These are phyloP conservation scores for Saxophila tyrrhenica DNA, from an alignment of 495 filamentous ascomycete species.

Conservation along the genomic window DNA sequence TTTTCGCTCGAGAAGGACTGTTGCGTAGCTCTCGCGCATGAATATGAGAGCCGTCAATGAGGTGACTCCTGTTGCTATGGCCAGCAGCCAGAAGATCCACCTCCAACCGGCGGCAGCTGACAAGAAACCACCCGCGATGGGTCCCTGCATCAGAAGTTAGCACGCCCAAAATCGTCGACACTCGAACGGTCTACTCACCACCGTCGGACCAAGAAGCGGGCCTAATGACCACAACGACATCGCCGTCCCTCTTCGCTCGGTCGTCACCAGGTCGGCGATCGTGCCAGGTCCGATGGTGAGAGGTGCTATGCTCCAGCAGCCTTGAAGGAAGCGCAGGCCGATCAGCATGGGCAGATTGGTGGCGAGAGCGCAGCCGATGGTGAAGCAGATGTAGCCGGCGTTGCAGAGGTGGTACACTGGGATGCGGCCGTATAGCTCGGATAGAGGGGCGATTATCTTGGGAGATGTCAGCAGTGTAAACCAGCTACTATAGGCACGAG, in stretches of 20 bases:
- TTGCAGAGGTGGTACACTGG: constrained; percentile 37
- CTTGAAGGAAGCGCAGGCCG: constrained; percentile 38
- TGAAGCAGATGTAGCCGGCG: constrained; percentile 36
- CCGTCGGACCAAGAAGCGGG: constrained; percentile 18
- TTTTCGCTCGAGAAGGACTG: constrained; percentile 25
- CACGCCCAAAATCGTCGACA: not conserved
- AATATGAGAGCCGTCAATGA: not conserved
- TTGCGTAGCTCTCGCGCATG: constrained; percentile 25
- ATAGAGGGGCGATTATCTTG: constrained; percentile 49
- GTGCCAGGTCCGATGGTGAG: constrained; percentile 38
- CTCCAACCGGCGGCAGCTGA: constrained; percentile 26
- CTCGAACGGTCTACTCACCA: not conserved
- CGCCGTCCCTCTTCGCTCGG: constrained; percentile 34
- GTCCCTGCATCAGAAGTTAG: constrained; percentile 18
- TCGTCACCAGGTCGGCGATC: constrained; percentile 35
- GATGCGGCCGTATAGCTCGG: constrained; percentile 52
- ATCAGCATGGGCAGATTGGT: constrained; percentile 35
- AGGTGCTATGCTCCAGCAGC: constrained; percentile 33
- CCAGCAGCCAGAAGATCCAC: constrained; percentile 28
- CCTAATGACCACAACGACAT: constrained; percentile 41
- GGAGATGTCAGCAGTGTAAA: constrained; percentile 25
- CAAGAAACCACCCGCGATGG: constrained; percentile 35
- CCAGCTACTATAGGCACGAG: not conserved
- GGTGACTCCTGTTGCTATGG: constrained; percentile 22
- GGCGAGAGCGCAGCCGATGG: constrained; percentile 36